Evolutionary conservation across 2,329 filamentous ascomycete genomes (phyloP).

Genomic region (Thelonectria olida): DNA sequence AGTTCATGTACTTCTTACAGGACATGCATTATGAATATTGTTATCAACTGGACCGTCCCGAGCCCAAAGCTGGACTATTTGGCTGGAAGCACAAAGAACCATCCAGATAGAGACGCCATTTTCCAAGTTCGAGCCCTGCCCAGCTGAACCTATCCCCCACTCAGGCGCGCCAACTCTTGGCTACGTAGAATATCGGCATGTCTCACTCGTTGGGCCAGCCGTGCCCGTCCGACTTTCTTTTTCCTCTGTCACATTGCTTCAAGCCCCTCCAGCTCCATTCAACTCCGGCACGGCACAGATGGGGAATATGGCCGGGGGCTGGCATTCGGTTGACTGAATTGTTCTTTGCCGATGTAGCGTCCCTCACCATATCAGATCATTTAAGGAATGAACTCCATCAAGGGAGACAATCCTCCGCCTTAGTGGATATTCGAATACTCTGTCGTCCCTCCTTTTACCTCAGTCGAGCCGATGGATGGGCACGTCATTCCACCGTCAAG

Average conservation of each 20-base stretch:
- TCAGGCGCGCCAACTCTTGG: slow-evolving; percentile 25
- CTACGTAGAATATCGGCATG: slow-evolving; percentile 12
- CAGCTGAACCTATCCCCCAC: slow-evolving; percentile 28
- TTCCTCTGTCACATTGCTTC: neutral
- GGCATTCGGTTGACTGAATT: neutral
- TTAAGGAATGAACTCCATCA: slow-evolving; percentile 8
- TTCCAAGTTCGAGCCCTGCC: slow-evolving; percentile 23
- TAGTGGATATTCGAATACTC: slow-evolving; percentile 3
- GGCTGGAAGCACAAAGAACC: neutral
- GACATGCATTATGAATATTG: slow-evolving; percentile 17
- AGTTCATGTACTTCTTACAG: slow-evolving; percentile 38
- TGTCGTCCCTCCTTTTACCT: too few relatives aligned
- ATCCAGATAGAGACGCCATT: neutral
- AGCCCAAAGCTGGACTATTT: neutral
- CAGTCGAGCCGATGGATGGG: neutral
- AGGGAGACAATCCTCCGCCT: slow-evolving; percentile 8
- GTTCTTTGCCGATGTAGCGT: neutral
- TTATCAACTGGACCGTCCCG: slow-evolving; percentile 27
- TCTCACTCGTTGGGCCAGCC: slow-evolving; percentile 12
- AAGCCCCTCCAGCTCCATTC: slow-evolving; percentile 20
- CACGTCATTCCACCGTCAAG: slow-evolving; percentile 36
- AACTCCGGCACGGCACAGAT: slow-evolving; percentile 28
- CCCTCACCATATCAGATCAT: slow-evolving; percentile 14
- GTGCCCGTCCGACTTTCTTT: slow-evolving; percentile 3
- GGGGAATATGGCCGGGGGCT: neutral